A percentile compares a stretch with the other conserved stretches of the same genome.
These are phyloP conservation scores for Carallia pectinifolia DNA, from an alignment of 345 rosid species.

Conservation along the genomic window DNA sequence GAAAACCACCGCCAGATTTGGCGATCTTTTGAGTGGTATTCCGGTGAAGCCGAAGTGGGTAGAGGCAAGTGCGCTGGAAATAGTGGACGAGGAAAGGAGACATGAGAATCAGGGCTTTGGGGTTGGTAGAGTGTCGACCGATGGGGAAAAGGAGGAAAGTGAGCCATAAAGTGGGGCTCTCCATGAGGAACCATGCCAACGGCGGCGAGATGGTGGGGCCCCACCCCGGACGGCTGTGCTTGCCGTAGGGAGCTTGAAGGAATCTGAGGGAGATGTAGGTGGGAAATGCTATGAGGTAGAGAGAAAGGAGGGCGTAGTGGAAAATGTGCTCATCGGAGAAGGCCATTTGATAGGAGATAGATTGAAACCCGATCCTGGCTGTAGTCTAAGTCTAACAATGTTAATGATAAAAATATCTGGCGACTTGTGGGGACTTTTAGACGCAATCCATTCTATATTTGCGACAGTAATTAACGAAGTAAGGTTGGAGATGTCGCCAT, in stretches of 20 bases:
- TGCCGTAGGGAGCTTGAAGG: constrained; percentile 92
- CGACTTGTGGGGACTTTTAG: no score
- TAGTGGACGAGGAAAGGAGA: constrained; percentile 76
- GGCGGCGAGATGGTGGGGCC: constrained; percentile 76
- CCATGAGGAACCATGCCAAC: constrained; percentile 93
- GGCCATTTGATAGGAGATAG: background rate
- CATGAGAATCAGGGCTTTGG: constrained; percentile 55
- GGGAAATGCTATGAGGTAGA: constrained; percentile 62
- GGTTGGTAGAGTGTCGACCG: constrained; percentile 56
- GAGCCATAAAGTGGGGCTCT: constrained; percentile 80
- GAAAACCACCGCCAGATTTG: constrained; percentile 33
- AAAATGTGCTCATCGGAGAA: constrained; percentile 51
- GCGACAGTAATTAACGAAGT: no score
- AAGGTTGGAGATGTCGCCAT: no score
- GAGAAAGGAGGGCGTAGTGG: constrained; percentile 43
- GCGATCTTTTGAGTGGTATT: constrained; percentile 5
- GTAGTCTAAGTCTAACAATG: background rate
- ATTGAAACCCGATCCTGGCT: background rate
- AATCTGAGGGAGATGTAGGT: constrained; percentile 60
- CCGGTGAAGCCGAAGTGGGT: constrained; percentile 65
- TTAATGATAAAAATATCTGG: background rate
- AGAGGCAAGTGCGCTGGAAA: constrained; percentile 68
- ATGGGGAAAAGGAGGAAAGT: constrained; percentile 64
- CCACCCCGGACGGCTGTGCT: constrained; percentile 89
- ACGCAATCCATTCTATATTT: no score